A percentile compares a stretch with the other conserved stretches of the same genome.
Evolutionary conservation across 202 grass and related monocot species (phyloP).

Genomic region (Hordeum pubiflorum): DNA sequence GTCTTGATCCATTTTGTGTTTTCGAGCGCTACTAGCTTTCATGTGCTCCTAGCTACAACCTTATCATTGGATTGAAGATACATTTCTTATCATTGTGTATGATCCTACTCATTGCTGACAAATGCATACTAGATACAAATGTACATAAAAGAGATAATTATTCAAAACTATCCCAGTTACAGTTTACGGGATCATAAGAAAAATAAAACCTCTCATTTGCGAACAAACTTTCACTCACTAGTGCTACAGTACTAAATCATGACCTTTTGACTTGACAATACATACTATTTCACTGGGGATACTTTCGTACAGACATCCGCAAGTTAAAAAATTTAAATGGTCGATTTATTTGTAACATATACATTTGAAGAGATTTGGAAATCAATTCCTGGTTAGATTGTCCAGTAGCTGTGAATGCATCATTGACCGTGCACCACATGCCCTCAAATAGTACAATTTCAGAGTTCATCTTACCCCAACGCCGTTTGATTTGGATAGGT

Average conservation of each 20-base stretch:
- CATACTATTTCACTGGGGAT: neutral
- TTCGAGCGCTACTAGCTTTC: too few species aligned
- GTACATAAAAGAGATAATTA: neutral
- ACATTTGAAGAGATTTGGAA: neutral
- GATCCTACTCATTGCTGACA: neutral
- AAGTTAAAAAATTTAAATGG: too few species aligned
- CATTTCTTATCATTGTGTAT: neutral
- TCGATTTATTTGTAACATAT: neutral
- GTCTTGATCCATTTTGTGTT: too few species aligned
- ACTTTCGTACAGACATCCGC: neutral
- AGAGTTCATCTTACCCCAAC: neutral
- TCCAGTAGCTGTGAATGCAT: neutral
- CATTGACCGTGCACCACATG: neutral
- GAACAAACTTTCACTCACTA: neutral
- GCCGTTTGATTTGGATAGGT: neutral
- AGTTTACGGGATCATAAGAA: neutral
- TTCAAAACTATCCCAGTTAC: neutral
- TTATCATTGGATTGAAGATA: neutral
- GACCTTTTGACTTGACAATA: too few species aligned
- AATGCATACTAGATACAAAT: neutral
- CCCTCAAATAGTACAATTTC: neutral
- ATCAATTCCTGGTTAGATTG: too few species aligned
- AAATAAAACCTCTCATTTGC: neutral
- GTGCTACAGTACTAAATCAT: neutral
- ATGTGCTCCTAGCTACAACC: neutral